These are phyloP conservation scores for Bacidia rubella DNA, from an alignment of 495 filamentous ascomycete genomes.

Conservation along the genomic window DNA sequence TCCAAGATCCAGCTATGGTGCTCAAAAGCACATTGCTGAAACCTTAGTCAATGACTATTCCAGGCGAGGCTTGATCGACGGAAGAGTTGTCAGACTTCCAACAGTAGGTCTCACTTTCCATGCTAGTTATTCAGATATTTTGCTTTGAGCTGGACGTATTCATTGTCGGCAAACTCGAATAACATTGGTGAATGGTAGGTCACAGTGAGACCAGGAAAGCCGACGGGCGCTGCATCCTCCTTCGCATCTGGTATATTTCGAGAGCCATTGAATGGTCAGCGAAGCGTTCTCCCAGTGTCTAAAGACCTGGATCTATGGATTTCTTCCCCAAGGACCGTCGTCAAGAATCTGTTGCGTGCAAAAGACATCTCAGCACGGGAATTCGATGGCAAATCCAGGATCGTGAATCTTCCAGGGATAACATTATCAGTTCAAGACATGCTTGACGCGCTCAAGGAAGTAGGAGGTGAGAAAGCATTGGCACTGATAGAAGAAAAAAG, in stretches of 20 bases:
- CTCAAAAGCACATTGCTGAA: slow-evolving; percentile 69
- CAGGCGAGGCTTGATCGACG: slow-evolving; percentile 55
- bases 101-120: slow-evolving; percentile 34
- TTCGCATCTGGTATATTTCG: slow-evolving; percentile 65
- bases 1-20: slow-evolving; percentile 60
- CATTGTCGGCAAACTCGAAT: neutral
- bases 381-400: slow-evolving; percentile 40
- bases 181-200: slow-evolving; percentile 7
- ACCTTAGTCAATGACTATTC: slow-evolving; percentile 63
- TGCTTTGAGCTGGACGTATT: neutral
- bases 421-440: slow-evolving; percentile 60
- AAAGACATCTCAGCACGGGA: slow-evolving; percentile 39
- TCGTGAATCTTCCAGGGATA: slow-evolving; percentile 62
- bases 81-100: slow-evolving; percentile 53
- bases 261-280: slow-evolving; percentile 48
- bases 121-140: neutral
- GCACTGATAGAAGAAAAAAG: slow-evolving; percentile 49
- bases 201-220: slow-evolving; percentile 57
- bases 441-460: slow-evolving; percentile 55
- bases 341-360: slow-evolving; percentile 57
- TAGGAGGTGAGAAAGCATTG: slow-evolving; percentile 56
- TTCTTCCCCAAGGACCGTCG: slow-evolving; percentile 51
- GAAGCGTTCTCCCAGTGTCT: slow-evolving; percentile 48
- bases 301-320: slow-evolving; percentile 47
- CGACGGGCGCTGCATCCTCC: slow-evolving; percentile 59